Evolutionary conservation across 2,329 filamentous ascomycete genomes (phyloP).

Genomic region (Cladosporium sp.): DNA sequence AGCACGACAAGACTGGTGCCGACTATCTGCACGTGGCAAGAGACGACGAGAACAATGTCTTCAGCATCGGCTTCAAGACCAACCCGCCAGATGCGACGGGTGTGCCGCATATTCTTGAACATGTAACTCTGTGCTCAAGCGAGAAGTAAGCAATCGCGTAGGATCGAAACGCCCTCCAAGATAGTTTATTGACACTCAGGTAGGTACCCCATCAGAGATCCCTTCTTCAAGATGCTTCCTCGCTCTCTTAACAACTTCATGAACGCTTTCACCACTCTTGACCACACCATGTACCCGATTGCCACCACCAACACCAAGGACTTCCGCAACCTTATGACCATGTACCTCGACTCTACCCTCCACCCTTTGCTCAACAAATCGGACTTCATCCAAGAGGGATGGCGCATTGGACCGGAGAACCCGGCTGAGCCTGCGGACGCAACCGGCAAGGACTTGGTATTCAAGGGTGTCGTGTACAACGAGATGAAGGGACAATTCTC

Average conservation of each 20-base stretch:
- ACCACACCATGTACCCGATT: constrained; percentile 97
- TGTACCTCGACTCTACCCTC: constrained; percentile 92
- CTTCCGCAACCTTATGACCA: constrained; percentile 91
- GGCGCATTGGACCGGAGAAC: constrained; percentile 92
- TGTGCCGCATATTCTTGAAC: constrained; percentile 93
- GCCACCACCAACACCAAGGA: constrained; percentile 94
- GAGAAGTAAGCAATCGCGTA: constrained; percentile 59
- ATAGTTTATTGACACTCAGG: constrained; percentile 13
- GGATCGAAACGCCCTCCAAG: not conserved
- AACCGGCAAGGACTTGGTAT: constrained; percentile 62
- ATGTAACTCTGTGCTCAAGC: constrained; percentile 93
- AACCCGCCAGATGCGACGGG: constrained; percentile 96
- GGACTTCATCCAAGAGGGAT: constrained; percentile 95
- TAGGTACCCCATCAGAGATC: constrained; percentile 94
- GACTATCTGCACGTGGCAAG: constrained; percentile 93
- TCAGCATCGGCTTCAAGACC: constrained; percentile 98
- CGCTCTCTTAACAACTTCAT: constrained; percentile 99
- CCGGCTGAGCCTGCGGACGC: constrained; percentile 48
- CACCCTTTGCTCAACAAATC: constrained; percentile 83
- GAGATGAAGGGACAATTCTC: constrained; percentile 99
- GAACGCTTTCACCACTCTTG: constrained; percentile 96
- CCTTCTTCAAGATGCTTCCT: constrained; percentile 99
- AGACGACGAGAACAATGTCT: constrained; percentile 98
- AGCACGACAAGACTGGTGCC: constrained; percentile 91
- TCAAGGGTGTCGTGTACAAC: constrained; percentile 98